Conservation (phyloP, 108 stramenopile genomes). For the Cylindrotheca closterium region DNA sequence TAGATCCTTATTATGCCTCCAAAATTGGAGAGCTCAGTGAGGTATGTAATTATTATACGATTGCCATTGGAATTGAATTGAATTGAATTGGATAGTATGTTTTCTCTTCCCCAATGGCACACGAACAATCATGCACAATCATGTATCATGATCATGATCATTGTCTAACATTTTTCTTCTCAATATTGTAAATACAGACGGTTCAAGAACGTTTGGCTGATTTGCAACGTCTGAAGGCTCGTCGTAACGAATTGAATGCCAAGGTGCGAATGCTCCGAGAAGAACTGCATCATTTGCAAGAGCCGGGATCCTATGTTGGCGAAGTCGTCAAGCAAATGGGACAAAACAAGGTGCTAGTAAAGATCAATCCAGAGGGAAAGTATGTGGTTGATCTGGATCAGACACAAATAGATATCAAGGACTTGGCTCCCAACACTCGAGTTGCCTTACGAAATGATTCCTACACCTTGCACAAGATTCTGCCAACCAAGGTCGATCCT, state of each 20-base stretch:
- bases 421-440: conserved; percentile 96
- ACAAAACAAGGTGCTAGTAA: conserved; percentile 96
- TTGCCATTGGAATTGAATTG: too few relatives aligned
- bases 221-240: conserved; percentile 93
- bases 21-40: conserved; percentile 73
- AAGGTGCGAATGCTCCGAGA: conserved; percentile 96
- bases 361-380: conserved; percentile 99
- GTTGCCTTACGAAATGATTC: conserved; percentile 98
- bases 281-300: conserved; percentile 97
- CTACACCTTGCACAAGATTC: conserved; percentile 97
- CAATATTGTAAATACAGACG: conserved; percentile 28
- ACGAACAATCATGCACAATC: neutral
- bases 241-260: conserved; percentile 96
- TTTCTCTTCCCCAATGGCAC: neutral
- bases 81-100: conserved; percentile 1
- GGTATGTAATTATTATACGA: conserved; percentile 34
- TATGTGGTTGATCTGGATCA: conserved; percentile 97
- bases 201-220: conserved; percentile 78
- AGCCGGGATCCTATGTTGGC: conserved; percentile 98
- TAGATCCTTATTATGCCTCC: conserved; percentile 75
- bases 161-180: neutral
- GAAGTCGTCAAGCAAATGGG: conserved; percentile 99
- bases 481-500: conserved; percentile 99
- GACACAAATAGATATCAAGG: conserved; percentile 96
- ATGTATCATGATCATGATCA: neutral